phyloP scores from a whole-genome alignment of 1,139 yeast species.

The Suhomyces maxii region DNA sequence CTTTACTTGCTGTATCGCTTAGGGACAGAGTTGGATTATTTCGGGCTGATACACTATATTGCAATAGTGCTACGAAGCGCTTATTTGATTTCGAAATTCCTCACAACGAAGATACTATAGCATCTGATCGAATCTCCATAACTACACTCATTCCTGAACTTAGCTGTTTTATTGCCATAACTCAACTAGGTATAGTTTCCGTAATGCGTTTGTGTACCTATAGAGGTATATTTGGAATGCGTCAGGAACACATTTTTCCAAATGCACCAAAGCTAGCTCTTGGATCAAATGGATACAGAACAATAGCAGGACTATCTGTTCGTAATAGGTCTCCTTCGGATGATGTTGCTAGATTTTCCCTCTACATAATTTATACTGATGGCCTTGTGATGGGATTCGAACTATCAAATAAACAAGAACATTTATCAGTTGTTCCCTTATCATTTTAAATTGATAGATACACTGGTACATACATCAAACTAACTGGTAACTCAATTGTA shows the following conservation, averaged over 20 bases:
- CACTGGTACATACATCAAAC: too few relatives aligned
- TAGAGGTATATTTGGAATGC: conserved; percentile 56
- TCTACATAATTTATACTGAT: conserved; percentile 35
- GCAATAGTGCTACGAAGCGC: conserved; percentile 49
- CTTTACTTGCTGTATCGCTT: conserved; percentile 46
- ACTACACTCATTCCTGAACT: conserved; percentile 53
- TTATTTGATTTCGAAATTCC: conserved; percentile 42
- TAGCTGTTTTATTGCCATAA: conserved; percentile 51
- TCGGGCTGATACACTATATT: conserved; percentile 48
- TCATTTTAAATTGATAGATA: neutral
- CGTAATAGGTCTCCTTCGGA: conserved; percentile 22
- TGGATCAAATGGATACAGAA: conserved; percentile 30
- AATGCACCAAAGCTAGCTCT: conserved; percentile 31
- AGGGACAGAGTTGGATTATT: conserved; percentile 47
- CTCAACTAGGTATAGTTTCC: conserved; percentile 61
- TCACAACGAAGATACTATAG: conserved; percentile 37
- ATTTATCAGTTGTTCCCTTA: neutral
- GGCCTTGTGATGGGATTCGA: conserved; percentile 34
- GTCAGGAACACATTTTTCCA: conserved; percentile 62
- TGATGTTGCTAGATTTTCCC: conserved; percentile 21
- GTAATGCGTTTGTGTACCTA: conserved; percentile 57
- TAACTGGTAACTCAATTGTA: too few relatives aligned
- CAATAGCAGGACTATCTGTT: conserved; percentile 34
- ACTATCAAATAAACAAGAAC: conserved; percentile 1
- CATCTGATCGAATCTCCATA: conserved; percentile 55